phyloP scores from a whole-genome alignment of 257 asterid genomes.

The Galeopsis tetrahit region DNA sequence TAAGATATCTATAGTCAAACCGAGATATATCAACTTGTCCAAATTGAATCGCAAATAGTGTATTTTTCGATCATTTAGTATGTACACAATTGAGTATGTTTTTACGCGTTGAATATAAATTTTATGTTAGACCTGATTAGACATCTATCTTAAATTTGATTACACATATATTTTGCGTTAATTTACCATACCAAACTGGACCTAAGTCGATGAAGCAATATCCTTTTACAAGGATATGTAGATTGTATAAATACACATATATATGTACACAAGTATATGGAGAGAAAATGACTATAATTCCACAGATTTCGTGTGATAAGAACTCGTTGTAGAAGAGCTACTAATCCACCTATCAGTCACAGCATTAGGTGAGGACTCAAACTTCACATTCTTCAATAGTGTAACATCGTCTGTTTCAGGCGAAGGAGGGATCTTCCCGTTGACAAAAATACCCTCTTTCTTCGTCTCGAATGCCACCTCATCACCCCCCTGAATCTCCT shows the following conservation, averaged over 20 bases:
- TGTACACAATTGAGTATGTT: no score
- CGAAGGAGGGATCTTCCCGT: conserved; percentile 16
- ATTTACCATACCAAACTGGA: no score
- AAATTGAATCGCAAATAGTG: no score
- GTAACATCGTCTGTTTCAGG: conserved; percentile 47
- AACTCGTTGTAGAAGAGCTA: conserved; percentile 38
- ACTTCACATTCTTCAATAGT: conserved; percentile 34
- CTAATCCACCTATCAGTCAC: conserved; percentile 48
- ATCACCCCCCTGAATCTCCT: conserved; percentile 34
- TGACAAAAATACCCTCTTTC: conserved; percentile 8
- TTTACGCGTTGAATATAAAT: no score
- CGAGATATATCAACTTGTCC: no score
- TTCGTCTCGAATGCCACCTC: conserved; percentile 8
- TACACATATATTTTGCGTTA: no score
- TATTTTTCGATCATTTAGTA: no score
- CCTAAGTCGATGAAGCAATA: not conserved
- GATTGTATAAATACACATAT: not conserved
- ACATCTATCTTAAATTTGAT: no score
- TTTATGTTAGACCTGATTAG: no score
- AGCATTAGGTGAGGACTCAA: conserved; percentile 42
- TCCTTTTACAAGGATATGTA: not conserved
- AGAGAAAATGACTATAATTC: not conserved
- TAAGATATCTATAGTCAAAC: no score
- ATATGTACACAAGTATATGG: not conserved
- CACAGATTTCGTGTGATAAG: conserved; percentile 1